Evolutionary conservation across 225 moss, liverwort and hornwort genomes (phyloP).

Genomic region (Thuidium tamariscinum): DNA sequence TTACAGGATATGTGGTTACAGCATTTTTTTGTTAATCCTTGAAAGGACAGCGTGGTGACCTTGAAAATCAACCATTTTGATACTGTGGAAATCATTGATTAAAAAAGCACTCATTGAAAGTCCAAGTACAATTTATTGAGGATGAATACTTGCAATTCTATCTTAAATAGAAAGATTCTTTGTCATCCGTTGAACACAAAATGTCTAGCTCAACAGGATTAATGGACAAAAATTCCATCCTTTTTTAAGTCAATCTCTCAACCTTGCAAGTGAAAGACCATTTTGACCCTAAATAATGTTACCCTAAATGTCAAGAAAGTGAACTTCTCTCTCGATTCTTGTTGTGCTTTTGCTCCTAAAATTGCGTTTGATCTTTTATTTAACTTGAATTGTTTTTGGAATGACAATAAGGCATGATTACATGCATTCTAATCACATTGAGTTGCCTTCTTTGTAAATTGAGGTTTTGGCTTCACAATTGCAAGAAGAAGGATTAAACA

Average conservation of each 20-base stretch:
- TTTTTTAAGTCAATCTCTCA: background rate
- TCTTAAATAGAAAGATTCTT: no score
- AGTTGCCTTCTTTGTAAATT: background rate
- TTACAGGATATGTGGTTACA: background rate
- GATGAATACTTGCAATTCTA: no score
- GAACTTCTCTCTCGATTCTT: background rate
- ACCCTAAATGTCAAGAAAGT: background rate
- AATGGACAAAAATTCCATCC: background rate
- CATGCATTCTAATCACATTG: background rate
- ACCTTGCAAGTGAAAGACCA: background rate
- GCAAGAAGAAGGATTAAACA: background rate
- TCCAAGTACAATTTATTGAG: no score
- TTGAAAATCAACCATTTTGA: no score
- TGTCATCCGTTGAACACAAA: no score
- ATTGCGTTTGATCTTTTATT: background rate
- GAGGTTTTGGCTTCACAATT: background rate
- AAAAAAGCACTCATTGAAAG: no score
- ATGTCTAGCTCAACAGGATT: no score
- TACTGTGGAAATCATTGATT: no score
- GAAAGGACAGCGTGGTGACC: no score
- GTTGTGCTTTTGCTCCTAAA: rapidly evolving
- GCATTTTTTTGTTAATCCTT: background rate
- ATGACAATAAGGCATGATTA: background rate
- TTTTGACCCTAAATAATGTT: background rate
- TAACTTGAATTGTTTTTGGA: background rate